A percentile compares a stretch with the other conserved stretches of the same genome.
Conservation (phyloP, 768 basidiomycete species). For the Rhizopogon sp. region DNA sequence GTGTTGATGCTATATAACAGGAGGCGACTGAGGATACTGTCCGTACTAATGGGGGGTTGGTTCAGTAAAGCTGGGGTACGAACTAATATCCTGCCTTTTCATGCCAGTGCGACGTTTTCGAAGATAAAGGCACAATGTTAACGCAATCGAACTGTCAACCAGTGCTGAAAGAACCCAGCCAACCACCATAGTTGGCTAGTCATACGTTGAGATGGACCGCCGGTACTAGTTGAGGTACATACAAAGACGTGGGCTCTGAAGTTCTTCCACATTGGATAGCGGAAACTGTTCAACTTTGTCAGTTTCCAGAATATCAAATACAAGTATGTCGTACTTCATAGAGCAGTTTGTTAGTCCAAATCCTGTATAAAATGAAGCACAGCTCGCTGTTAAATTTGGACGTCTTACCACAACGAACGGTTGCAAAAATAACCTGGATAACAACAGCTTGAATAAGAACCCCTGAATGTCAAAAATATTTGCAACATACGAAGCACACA, state of each 20-base stretch:
- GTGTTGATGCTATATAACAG: slow-evolving; percentile 16
- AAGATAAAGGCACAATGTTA: slow-evolving; percentile 9
- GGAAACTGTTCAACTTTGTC: slow-evolving; percentile 2
- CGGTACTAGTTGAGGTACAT: background rate
- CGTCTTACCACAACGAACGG: slow-evolving; percentile 6
- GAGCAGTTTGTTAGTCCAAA: slow-evolving; percentile 6
- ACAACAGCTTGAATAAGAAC: background rate
- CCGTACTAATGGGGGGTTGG: slow-evolving; percentile 3
- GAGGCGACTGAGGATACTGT: slow-evolving; percentile 11
- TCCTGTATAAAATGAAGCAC: background rate
- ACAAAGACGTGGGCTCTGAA: slow-evolving; percentile 4
- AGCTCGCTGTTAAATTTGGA: background rate
- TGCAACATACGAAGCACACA: slow-evolving; percentile 8
- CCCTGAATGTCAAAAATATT: background rate
- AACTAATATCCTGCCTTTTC: background rate
- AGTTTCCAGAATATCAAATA: no score
- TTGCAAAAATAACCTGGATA: slow-evolving; percentile 4
- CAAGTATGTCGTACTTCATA: background rate
- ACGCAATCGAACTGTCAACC: slow-evolving; percentile 5
- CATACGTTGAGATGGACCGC: background rate
- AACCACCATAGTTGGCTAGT: slow-evolving; percentile 10
- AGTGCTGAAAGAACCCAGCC: slow-evolving; percentile 9
- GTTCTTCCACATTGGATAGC: background rate
- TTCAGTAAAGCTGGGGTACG: no score
- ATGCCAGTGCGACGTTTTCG: slow-evolving; percentile 7